phyloP scores from a whole-genome alignment of 1,139 yeast species.

The Candida tunisiensis region DNA sequence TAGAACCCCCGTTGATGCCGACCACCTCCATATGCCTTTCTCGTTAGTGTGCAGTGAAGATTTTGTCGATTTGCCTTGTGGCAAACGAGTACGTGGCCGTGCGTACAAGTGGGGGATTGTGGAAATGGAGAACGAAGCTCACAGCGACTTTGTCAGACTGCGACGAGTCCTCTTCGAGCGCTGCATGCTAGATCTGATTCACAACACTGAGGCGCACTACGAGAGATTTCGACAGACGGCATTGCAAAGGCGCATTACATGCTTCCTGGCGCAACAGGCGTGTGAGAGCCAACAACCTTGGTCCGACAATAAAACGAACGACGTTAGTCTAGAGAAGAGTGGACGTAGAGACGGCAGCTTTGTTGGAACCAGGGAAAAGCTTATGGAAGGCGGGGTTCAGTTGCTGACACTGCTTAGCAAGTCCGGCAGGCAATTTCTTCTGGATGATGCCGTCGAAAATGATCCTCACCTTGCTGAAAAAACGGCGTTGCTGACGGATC shows the following conservation, averaged over 20 bases:
- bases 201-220: conserved; percentile 31
- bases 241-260: background rate
- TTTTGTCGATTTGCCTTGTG: conserved; percentile 14
- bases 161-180: conserved; percentile 46
- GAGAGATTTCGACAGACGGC: background rate
- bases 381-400: no score
- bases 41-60: conserved; percentile 30
- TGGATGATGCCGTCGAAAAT: no score
- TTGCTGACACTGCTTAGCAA: no score
- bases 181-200: conserved; percentile 57
- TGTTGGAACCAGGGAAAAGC: no score
- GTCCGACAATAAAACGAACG: no score
- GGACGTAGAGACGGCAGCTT: no score
- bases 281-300: no score
- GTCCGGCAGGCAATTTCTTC: no score
- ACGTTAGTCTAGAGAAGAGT: no score
- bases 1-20: background rate
- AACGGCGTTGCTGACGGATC: no score
- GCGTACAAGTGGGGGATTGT: conserved; percentile 60
- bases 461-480: no score
- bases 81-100: conserved; percentile 39
- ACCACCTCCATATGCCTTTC: conserved; percentile 28
- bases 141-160: conserved; percentile 47
- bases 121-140: conserved; percentile 46
- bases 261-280: no score